Evolutionary conservation across 163 green algal genomes (phyloP).

Genomic region (Chloroidium sp.): DNA sequence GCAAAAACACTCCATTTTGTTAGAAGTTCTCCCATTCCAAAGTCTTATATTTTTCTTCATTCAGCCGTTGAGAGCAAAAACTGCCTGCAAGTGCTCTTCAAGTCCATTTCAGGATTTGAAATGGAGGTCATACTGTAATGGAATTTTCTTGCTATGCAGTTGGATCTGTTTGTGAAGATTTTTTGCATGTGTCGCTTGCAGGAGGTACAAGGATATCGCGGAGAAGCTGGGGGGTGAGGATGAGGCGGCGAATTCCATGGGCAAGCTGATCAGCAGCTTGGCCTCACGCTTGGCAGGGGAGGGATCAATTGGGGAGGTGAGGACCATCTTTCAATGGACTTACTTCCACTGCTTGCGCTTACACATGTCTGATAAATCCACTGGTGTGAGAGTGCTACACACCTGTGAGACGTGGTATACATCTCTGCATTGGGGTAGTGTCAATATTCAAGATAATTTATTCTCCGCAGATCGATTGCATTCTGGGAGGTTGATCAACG

Average conservation of each 20-base stretch:
- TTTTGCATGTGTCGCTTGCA: background rate
- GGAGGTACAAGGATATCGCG: constrained; percentile 1
- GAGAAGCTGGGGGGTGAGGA: constrained; percentile 26
- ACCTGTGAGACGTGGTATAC: too few relatives aligned
- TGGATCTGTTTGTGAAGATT: too few relatives aligned
- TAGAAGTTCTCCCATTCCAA: too few relatives aligned
- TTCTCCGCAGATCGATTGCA: too few relatives aligned
- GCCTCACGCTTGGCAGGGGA: constrained; percentile 23
- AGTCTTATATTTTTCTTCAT: too few relatives aligned
- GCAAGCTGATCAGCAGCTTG: constrained; percentile 18
- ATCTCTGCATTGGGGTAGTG: too few relatives aligned
- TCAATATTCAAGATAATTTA: too few relatives aligned
- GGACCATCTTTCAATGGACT: background rate
- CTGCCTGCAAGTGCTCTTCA: background rate
- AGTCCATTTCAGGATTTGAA: background rate
- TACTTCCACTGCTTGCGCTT: background rate
- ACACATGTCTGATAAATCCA: background rate
- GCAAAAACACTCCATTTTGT: too few relatives aligned
- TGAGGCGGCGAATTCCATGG: constrained; percentile 19
- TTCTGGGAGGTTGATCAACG: too few relatives aligned
- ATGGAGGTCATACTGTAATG: background rate
- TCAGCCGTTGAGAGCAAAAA: too few relatives aligned
- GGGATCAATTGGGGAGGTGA: background rate
- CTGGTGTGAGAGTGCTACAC: too few relatives aligned
- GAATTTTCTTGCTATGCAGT: background rate